A percentile compares a stretch with the other conserved stretches of the same genome.
phyloP scores from a whole-genome alignment of 73 alveolate genomes.

The Tetrahymena thermophila region DNA sequence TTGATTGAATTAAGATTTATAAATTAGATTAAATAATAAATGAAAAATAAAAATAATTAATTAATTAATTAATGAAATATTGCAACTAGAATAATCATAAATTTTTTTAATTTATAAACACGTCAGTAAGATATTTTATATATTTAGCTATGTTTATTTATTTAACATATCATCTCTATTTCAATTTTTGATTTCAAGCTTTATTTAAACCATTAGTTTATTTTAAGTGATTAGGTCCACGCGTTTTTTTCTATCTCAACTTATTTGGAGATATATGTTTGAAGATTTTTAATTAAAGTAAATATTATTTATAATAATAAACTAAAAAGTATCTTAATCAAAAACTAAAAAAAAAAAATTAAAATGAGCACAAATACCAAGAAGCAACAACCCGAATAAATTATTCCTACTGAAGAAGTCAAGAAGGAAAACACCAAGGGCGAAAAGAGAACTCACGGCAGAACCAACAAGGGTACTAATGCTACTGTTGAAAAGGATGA shows the following conservation, averaged over 20 bases:
- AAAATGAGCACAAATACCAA: neutral
- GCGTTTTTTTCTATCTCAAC: neutral
- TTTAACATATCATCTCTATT: neutral
- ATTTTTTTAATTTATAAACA: too few relatives aligned
- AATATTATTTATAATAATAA: too few relatives aligned
- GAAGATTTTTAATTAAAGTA: neutral
- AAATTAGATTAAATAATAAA: too few relatives aligned
- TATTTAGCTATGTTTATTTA: too few relatives aligned
- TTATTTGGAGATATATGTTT: neutral
- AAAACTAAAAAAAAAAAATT: too few relatives aligned
- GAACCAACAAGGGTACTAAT: neutral
- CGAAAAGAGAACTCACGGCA: neutral
- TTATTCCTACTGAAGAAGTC: neutral
- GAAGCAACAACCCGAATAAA: neutral
- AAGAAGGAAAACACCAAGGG: conserved; percentile 2
- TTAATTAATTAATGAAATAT: too few relatives aligned
- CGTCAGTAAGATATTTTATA: too few relatives aligned
- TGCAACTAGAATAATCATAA: too few relatives aligned
- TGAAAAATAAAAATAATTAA: too few relatives aligned
- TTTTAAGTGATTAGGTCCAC: neutral
- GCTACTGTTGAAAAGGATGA: neutral
- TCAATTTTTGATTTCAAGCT: too few relatives aligned
- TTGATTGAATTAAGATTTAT: too few relatives aligned
- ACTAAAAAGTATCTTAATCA: neutral
- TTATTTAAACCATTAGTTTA: neutral